A percentile compares a stretch with the other conserved stretches of the same genome.
Conservation (phyloP, 2,329 filamentous ascomycete genomes). For the Chaetomiaceae sp. region DNA sequence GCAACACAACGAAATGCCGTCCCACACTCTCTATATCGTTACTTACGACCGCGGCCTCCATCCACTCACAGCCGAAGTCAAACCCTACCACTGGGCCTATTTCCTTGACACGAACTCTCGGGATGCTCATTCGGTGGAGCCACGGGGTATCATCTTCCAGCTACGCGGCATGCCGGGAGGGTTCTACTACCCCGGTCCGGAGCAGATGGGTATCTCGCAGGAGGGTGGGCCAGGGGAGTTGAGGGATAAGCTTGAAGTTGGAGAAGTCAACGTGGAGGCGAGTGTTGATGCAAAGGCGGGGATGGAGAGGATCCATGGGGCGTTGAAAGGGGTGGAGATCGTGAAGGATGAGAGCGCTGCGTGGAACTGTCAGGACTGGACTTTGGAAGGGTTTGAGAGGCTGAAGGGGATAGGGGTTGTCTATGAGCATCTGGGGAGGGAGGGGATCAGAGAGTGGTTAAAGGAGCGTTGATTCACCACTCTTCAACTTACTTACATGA, state of each 20-base stretch:
- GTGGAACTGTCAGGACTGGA: slow-evolving; percentile 10
- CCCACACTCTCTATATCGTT: neutral
- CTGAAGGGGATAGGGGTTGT: neutral
- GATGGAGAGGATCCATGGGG: neutral
- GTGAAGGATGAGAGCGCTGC: neutral
- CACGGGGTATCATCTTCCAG: neutral
- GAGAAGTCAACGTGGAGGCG: neutral
- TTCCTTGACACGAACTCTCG: neutral
- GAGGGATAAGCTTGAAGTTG: neutral
- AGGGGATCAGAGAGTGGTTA: neutral
- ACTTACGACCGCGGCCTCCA: slow-evolving; percentile 1
- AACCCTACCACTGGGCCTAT: slow-evolving; percentile 4
- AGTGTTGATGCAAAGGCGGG: neutral
- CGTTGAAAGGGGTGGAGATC: neutral
- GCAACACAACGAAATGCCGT: neutral
- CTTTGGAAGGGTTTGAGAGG: neutral
- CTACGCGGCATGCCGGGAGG: slow-evolving; percentile 6
- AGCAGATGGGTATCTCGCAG: neutral
- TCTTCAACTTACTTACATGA: no score
- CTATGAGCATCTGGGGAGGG: neutral
- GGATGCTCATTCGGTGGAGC: neutral
- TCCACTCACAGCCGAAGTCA: neutral
- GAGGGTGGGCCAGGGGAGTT: neutral
- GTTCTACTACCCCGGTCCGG: slow-evolving; percentile 3
- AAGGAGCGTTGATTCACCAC: neutral